These are phyloP conservation scores for Solanum hybrid DNA, from an alignment of 305 asterid genomes.

Conservation along the genomic window DNA sequence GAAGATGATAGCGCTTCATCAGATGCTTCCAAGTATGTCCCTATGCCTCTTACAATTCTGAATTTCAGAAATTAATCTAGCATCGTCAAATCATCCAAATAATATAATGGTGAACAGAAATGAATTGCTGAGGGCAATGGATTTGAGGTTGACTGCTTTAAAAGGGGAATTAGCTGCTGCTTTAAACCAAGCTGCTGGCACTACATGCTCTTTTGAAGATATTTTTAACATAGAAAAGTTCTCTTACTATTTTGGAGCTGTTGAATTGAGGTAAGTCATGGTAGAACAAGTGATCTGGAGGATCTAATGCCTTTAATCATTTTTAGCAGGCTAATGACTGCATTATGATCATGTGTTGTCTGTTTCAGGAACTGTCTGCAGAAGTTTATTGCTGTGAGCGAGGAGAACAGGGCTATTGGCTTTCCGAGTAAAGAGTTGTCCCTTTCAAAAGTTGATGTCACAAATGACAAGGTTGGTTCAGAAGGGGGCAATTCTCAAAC, in stretches of 20 bases:
- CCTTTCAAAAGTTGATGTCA: not conserved
- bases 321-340: not conserved
- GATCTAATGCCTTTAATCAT: not conserved
- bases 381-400: constrained; percentile 40
- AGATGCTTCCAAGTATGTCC: constrained; percentile 76
- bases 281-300: not conserved
- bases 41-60: constrained; percentile 9
- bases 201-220: constrained; percentile 48
- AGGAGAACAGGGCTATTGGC: constrained; percentile 19
- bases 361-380: constrained; percentile 62
- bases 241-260: constrained; percentile 64
- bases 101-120: constrained; percentile 42
- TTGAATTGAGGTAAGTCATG: constrained; percentile 53
- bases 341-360: not conserved
- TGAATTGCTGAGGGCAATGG: constrained; percentile 78
- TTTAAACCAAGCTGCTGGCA: constrained; percentile 55
- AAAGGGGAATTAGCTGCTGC: constrained; percentile 53
- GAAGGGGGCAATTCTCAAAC: constrained; percentile 24
- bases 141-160: constrained; percentile 66
- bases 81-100: constrained; percentile 8
- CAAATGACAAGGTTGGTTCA: constrained; percentile 17
- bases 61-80: constrained; percentile 5
- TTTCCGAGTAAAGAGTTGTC: constrained; percentile 17
- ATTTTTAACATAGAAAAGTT: constrained; percentile 49
- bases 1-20: constrained; percentile 34